Percentiles rank a stretch among this genome's conserved stretches.
Evolutionary conservation across 371 early-diverging fungal genomes (phyloP).

Genomic region (Funneliformis caledonium): DNA sequence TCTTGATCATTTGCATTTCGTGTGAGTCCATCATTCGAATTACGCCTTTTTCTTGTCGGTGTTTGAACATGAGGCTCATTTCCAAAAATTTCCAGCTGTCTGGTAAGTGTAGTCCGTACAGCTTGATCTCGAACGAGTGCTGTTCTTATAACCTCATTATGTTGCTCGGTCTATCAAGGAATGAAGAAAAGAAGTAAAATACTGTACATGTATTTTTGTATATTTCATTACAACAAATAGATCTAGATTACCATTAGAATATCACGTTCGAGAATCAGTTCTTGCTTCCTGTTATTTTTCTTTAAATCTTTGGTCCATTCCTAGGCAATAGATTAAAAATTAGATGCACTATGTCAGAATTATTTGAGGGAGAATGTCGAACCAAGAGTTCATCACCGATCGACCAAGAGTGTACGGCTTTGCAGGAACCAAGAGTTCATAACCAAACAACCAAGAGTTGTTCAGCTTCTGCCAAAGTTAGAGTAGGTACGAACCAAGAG

Average conservation of each 20-base stretch:
- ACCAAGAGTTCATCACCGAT: constrained; percentile 36
- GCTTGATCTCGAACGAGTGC: not conserved
- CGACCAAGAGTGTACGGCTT: constrained; percentile 22
- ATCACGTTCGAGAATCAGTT: not conserved
- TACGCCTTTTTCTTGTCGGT: too few relatives aligned
- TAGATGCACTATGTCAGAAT: constrained; percentile 7
- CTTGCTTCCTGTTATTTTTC: not conserved
- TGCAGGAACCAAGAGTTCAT: constrained; percentile 39
- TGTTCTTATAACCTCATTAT: not conserved
- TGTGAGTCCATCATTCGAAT: too few relatives aligned
- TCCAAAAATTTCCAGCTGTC: not conserved
- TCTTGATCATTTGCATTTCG: too few relatives aligned
- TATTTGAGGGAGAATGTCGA: constrained; percentile 1
- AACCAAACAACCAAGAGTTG: constrained; percentile 33
- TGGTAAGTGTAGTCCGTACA: not conserved
- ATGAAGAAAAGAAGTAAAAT: not conserved
- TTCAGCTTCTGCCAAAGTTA: constrained; percentile 33
- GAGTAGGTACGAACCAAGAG: constrained; percentile 35
- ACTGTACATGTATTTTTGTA: not conserved
- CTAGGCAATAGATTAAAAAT: not conserved
- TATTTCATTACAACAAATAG: not conserved
- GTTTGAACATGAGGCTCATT: not conserved
- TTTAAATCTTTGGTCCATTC: not conserved
- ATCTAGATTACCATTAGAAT: constrained; percentile 7
- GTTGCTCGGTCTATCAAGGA: not conserved